A percentile compares a stretch with the other conserved stretches of the same genome.
Conservation (phyloP, 225 moss, liverwort and hornwort genomes). For the Physcomitrellopsis africana region DNA sequence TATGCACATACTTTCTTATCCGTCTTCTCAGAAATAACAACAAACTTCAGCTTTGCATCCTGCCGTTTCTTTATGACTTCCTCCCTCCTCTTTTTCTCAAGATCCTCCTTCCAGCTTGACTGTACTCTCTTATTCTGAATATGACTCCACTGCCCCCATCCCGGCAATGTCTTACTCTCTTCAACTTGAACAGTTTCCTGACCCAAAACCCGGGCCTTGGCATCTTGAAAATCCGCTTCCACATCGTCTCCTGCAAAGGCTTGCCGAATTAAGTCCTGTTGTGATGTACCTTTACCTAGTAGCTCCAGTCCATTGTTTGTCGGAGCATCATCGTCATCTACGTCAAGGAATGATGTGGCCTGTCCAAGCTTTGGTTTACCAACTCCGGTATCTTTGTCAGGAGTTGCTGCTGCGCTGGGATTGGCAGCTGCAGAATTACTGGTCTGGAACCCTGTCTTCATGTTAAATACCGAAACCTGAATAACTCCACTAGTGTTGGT, state of each 20-base stretch:
- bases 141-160: conserved; percentile 97
- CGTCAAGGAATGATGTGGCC: conserved; percentile 38
- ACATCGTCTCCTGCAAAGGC: conserved; percentile 99
- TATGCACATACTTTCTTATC: conserved; percentile 78
- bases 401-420: conserved; percentile 19
- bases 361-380: conserved; percentile 27
- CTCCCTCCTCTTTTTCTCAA: conserved; percentile 61
- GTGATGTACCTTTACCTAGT: conserved; percentile 44
- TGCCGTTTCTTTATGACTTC: conserved; percentile 64
- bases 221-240: conserved; percentile 83
- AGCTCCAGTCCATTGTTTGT: conserved; percentile 45
- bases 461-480: conserved; percentile 49
- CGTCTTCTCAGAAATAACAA: conserved; percentile 79
- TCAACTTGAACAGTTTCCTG: conserved; percentile 67
- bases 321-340: conserved; percentile 42
- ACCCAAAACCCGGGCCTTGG: conserved; percentile 73
- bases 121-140: conserved; percentile 62
- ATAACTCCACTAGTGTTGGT: conserved; percentile 38
- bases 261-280: conserved; percentile 86
- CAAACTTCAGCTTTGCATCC: conserved; percentile 83
- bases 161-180: conserved; percentile 67
- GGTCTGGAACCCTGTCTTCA: conserved; percentile 46
- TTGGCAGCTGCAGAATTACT: conserved; percentile 26
- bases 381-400: conserved; percentile 21
- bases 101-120: conserved; percentile 74